Base-by-base conservation (phyloP, 108 stramenopile species). In the Cyclotella choctawhatcheeana region DNA sequence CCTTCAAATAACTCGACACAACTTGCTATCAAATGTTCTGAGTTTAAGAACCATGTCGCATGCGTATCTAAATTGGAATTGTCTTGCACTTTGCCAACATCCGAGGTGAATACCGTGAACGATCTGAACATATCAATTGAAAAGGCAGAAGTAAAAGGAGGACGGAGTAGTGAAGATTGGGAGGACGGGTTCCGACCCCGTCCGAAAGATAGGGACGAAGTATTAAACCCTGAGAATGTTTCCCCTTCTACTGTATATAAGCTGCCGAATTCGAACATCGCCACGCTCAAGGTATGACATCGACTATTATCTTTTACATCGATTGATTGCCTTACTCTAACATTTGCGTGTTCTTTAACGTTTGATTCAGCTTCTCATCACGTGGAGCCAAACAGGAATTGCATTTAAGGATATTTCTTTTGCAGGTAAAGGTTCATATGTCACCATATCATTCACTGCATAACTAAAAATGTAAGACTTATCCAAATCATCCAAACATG, bases 111-210 rank as follows among this genome's bases (percentile, higher is more conserved):
- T 64, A 65, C 48, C 13, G 35, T 77, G 29, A 56, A 71, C 14
- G 37, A 52, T 5, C 55, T 77, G 20, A 64, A 64, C 40, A 47
- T 77, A 22, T 54, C 76, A 13, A 40, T 53, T 12, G 34, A n/a
- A 30, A 48, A 44, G 3, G 55, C 45, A 30, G 32, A 32, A n/a
- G 60, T 77, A 6, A 54, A 35, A 31, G 64, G 71, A 21, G 76
- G 76, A 25, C 50, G 72, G 18, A 64, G 70, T 3, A 52, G 44
- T 1, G 70, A 77, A 18, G 71, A 77, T 24, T 77, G 76, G 76
- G 26, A 25, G 1, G 24, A 55, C 3, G 48, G 30, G 13, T 77
- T 77, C 63, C 44, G 64, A 8, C 44, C 76, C 27, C 48, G 53
- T 43, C 27, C 33, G 21, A 47, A 56, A 64, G 35, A 8, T n/a